phyloP scores from a whole-genome alignment of 768 basidiomycete genomes.

The Naematelia aurantialba region DNA sequence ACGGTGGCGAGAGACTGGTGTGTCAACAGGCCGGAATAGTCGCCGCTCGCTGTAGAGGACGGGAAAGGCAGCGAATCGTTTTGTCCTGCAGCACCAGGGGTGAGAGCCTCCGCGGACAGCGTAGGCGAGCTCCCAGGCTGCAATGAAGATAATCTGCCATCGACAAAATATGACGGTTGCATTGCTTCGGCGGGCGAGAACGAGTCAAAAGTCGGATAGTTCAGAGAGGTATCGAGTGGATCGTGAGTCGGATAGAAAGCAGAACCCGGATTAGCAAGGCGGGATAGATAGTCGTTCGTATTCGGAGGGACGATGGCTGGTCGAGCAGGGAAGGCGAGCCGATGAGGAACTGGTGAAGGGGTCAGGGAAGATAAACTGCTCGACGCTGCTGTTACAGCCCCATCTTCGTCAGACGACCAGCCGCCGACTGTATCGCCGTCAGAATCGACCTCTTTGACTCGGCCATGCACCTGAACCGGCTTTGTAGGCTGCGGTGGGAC shows the following conservation, averaged over 20 bases:
- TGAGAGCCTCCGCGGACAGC: not conserved
- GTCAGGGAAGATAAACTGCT: not conserved
- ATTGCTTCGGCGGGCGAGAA: no score
- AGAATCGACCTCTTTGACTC: conserved; percentile 38
- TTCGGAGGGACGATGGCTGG: not conserved
- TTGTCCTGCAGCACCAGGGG: no score
- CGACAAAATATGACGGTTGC: not conserved
- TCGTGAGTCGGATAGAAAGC: not conserved
- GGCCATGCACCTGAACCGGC: not conserved
- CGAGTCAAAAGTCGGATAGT: no score
- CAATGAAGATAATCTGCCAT: not conserved
- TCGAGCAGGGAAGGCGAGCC: not conserved
- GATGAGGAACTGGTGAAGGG: not conserved
- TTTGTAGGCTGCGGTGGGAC: conserved; percentile 8
- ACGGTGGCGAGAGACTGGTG: no score
- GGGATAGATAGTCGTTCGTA: not conserved
- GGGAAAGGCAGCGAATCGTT: no score
- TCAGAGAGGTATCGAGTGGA: not conserved
- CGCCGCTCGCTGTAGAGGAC: no score
- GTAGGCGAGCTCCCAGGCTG: not conserved
- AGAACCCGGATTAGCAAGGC: not conserved
- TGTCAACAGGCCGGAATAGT: no score
- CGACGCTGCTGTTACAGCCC: not conserved
- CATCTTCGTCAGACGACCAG: conserved; percentile 23
- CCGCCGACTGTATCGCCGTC: conserved; percentile 44